Conservation (phyloP, 2,329 filamentous ascomycete genomes). For the Fusarium transvaalense region DNA sequence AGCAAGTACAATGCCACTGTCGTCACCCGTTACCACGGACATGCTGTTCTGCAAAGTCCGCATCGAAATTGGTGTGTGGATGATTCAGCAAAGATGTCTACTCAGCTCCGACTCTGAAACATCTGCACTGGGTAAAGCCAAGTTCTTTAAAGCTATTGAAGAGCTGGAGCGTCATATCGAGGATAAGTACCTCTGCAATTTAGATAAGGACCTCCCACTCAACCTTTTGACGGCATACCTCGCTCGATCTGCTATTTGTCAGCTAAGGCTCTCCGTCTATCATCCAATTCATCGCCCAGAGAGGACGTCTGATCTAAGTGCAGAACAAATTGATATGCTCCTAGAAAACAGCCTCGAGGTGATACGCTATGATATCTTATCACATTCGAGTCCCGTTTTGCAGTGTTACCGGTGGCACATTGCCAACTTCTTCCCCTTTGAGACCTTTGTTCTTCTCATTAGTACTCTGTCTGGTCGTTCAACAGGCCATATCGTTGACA, state of each 20-base stretch:
- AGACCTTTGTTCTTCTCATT: constrained; percentile 7
- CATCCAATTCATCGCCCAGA: constrained; percentile 7
- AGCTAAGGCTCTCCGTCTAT: background rate
- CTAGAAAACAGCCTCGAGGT: constrained; percentile 2
- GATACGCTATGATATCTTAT: constrained; percentile 1
- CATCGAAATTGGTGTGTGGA: constrained; percentile 17
- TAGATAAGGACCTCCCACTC: background rate
- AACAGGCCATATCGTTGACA: background rate
- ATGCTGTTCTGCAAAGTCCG: constrained; percentile 16
- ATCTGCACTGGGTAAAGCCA: background rate
- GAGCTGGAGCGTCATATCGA: background rate
- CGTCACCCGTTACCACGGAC: background rate
- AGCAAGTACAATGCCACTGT: constrained; percentile 1
- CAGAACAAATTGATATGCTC: constrained; percentile 2
- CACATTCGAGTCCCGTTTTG: background rate
- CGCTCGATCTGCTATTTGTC: constrained; percentile 1
- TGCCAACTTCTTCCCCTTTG: constrained; percentile 6
- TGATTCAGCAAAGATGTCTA: constrained; percentile 14
- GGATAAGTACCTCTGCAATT: background rate
- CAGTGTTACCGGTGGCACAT: constrained; percentile 4
- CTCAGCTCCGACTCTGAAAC: background rate
- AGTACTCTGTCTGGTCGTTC: constrained; percentile 1
- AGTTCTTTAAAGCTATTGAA: constrained; percentile 4
- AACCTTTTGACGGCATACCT: constrained; percentile 6
- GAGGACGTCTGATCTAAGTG: background rate